A percentile compares a stretch with the other conserved stretches of the same genome.
These are phyloP conservation scores for Discostella stelligeroides DNA, from an alignment of 108 stramenopile species.

Conservation along the genomic window DNA sequence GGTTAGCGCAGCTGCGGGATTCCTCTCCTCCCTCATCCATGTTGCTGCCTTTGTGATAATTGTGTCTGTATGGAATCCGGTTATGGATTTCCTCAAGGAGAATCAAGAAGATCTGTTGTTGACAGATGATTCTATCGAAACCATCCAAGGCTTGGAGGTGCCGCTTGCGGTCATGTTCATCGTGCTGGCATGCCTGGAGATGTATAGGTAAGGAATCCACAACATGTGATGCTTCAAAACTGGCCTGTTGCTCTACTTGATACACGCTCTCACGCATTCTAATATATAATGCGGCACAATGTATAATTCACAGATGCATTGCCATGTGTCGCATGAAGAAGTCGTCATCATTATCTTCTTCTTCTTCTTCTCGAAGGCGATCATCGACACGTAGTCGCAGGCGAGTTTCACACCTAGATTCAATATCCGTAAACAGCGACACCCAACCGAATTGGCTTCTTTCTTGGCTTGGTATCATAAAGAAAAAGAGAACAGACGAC, in stretches of 20 bases:
- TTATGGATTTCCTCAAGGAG: constrained; percentile 27
- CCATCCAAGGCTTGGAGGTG: constrained; percentile 21
- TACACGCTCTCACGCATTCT: constrained; percentile 5
- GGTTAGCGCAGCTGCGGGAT: constrained; percentile 20
- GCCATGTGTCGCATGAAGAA: constrained; percentile 14
- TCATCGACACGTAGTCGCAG: background rate
- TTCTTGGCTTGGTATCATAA: constrained; percentile 22
- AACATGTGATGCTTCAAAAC: too few species aligned
- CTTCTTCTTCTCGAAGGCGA: too few species aligned
- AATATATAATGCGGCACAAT: too few species aligned
- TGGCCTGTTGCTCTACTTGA: background rate
- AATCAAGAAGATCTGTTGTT: constrained; percentile 22
- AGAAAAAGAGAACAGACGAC: constrained; percentile 36
- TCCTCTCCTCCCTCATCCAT: constrained; percentile 16
- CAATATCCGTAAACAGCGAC: background rate
- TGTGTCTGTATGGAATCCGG: constrained; percentile 27
- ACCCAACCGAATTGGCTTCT: constrained; percentile 13
- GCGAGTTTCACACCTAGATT: background rate
- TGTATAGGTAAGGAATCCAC: constrained; percentile 22
- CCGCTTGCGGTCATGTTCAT: constrained; percentile 17
- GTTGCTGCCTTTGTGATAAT: constrained; percentile 26
- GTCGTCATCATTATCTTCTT: too few species aligned
- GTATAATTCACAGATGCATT: constrained; percentile 8
- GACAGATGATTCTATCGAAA: constrained; percentile 12
- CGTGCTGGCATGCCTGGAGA: constrained; percentile 30